Evolutionary conservation across 2,329 filamentous ascomycete genomes (phyloP), one percentile per base, ranked within the genome.

Genomic region (Hyphodiscus sp.): DNA sequence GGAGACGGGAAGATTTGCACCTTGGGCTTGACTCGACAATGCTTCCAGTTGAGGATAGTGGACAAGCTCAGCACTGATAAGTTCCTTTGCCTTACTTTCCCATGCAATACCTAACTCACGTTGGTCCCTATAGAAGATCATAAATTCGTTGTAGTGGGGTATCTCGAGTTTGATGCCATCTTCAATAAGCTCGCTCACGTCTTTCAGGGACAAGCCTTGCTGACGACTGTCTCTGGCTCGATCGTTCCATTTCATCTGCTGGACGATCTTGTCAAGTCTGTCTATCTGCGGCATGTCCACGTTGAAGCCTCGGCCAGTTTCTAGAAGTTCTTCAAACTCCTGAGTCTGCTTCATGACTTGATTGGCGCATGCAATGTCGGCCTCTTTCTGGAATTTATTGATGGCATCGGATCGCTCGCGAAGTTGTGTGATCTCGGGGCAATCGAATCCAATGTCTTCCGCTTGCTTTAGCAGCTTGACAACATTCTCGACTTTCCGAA

Each of bases 11-110:
- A 96, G 76, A 5, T 79, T 79, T 33, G 83, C 79, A 26, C 68
- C 76, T 53, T 78, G 74, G 1, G 91, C 91, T 71, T 97, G 92
- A 48, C 83, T 82, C 1, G 91, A 95, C 6, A 99, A 76, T 0
- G 92, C 90, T 69, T 97, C 94, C 0, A 99, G 80, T 68, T 99
- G 94, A 50, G 91, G 89, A 65, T 95, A 97, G 70, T 97, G 91
- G 11, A 97, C 86, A 43, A 86, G 79, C 65, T 97, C 92, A 9
- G 91, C 91, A n/a, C 84, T 81, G 72, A 97, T 95, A 50, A 99
- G 77, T 68, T 99, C 92, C 64, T 88, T 87, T 1, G 91, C 92
- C 70, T 96, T 97, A 47, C 82, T 78, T 73, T 97, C 94, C 94
- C 94, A 99, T 45, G 88, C 77, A 65, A 91, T 82, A 41, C 92